phyloP scores from a whole-genome alignment of 2,329 filamentous ascomycete genomes.

The Colletotrichum costaricense region DNA sequence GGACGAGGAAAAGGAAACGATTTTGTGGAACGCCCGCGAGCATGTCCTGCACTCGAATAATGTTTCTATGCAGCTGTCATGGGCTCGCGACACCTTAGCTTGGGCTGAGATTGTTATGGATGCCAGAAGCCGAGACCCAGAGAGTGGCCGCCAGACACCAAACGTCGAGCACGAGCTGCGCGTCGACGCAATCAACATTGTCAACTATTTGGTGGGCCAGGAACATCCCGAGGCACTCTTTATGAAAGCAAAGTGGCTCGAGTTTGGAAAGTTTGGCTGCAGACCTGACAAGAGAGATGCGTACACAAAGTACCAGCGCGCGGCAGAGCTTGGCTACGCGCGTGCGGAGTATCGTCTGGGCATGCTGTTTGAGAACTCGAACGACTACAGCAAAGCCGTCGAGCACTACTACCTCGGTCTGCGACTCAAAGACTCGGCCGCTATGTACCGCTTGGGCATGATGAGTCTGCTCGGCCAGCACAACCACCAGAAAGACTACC shows the following conservation, averaged over 20 bases:
- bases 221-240: slow-evolving; percentile 94
- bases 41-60: slow-evolving; percentile 93
- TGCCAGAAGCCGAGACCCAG: slow-evolving; percentile 77
- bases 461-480: slow-evolving; percentile 96
- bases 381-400: slow-evolving; percentile 90
- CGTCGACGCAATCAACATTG: slow-evolving; percentile 90
- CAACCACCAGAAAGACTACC: slow-evolving; percentile 85
- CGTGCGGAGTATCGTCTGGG: slow-evolving; percentile 96
- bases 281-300: slow-evolving; percentile 95
- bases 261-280: slow-evolving; percentile 96
- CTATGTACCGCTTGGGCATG: slow-evolving; percentile 90
- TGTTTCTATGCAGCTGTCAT: slow-evolving; percentile 94
- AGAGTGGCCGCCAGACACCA: slow-evolving; percentile 70
- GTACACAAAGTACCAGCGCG: slow-evolving; percentile 85
- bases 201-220: slow-evolving; percentile 89
- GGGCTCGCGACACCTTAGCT: slow-evolving; percentile 91
- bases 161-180: slow-evolving; percentile 89
- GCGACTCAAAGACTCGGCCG: slow-evolving; percentile 85
- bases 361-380: slow-evolving; percentile 97
- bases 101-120: slow-evolving; percentile 89
- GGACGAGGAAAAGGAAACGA: slow-evolving; percentile 93
- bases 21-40: slow-evolving; percentile 84
- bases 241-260: slow-evolving; percentile 94
- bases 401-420: slow-evolving; percentile 90
- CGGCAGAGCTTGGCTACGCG: slow-evolving; percentile 87